Evolutionary conservation across 2,329 filamentous ascomycete genomes (phyloP), one percentile per base, ranked within the genome.

Genomic region (Neonectria coccinea): DNA sequence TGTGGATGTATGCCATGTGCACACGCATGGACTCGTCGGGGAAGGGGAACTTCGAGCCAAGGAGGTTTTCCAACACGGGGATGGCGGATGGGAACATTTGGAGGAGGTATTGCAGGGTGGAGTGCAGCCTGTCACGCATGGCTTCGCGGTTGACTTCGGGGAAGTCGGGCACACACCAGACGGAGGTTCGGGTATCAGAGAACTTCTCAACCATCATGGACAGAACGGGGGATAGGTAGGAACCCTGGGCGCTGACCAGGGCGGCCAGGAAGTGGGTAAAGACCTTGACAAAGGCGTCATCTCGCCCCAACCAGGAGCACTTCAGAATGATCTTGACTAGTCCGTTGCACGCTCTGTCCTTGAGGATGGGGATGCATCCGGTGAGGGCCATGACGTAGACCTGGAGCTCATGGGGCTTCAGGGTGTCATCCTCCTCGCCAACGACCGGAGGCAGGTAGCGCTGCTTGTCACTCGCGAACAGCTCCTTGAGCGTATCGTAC

Each of bases 1-100:
- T 97, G 72, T 91, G 86, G 62, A 97, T 91, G 74, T 97, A 99
- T n/a, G 90, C 89, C 70, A 95, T 88, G 76, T 97, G 94, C n/a
- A 88, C 85, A 69, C 89, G 90, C 67, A 91, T 91, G 4, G 90
- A 88, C 57, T 97, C 92, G 67, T 90, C 90, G 54, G 91, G 85
- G 64, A 89, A 92, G 1, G 94, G 93, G 65, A 97, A 97, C 45
- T 89, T 90, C 54, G 83, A 79, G 53, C 86, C 80, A 42, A 97
- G 79, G 53, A 94, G 82, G 36, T 88, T 86, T 41, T 91, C 88
- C 31, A 97, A 82, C 2, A 91, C 86, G 39, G 88, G 84, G 66
- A 89, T 90, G 5, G 92, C 91, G 33, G 94, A 91, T 3, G 96
- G 94, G 60, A 97, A 92, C 62, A 97, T 88, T 71, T 89, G 87